Conservation (phyloP, 2,329 filamentous ascomycete species). For the Nemania sp. region DNA sequence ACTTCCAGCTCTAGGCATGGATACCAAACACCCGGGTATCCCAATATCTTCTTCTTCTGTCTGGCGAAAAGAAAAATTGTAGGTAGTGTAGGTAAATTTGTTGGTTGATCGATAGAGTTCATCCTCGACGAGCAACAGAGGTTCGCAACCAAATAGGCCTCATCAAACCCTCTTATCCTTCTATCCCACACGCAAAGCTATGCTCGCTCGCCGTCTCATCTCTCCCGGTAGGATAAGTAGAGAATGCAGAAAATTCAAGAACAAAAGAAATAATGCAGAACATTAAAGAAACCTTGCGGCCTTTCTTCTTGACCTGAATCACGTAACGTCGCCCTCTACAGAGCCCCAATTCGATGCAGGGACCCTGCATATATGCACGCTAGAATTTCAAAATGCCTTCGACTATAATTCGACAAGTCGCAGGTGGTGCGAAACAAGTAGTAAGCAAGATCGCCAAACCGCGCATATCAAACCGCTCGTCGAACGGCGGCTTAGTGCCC, state of each 20-base stretch:
- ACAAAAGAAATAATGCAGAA: neutral
- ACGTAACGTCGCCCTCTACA: neutral
- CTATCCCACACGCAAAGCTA: too few species aligned
- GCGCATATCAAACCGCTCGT: slow-evolving; percentile 4
- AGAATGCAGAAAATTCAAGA: too few species aligned
- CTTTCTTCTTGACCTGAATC: neutral
- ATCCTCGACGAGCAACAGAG: too few species aligned
- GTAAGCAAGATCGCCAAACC: slow-evolving; percentile 3
- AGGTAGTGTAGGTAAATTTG: neutral
- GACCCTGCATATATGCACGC: slow-evolving; percentile 10
- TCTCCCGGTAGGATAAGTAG: too few species aligned
- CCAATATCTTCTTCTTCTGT: neutral
- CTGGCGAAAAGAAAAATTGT: neutral
- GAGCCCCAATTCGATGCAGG: neutral
- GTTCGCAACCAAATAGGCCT: too few species aligned
- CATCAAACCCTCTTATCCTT: too few species aligned
- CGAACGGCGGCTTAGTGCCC: neutral
- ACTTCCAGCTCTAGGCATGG: slow-evolving; percentile 5
- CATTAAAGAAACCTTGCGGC: slow-evolving; percentile 16
- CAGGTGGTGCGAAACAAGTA: too few species aligned
- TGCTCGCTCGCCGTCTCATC: too few species aligned
- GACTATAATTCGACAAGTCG: too few species aligned
- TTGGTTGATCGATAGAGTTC: neutral
- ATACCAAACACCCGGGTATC: neutral
- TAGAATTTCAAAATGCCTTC: neutral